phyloP scores from a whole-genome alignment of 192 early-diverging fungal species.

The Linnemannia exigua region DNA sequence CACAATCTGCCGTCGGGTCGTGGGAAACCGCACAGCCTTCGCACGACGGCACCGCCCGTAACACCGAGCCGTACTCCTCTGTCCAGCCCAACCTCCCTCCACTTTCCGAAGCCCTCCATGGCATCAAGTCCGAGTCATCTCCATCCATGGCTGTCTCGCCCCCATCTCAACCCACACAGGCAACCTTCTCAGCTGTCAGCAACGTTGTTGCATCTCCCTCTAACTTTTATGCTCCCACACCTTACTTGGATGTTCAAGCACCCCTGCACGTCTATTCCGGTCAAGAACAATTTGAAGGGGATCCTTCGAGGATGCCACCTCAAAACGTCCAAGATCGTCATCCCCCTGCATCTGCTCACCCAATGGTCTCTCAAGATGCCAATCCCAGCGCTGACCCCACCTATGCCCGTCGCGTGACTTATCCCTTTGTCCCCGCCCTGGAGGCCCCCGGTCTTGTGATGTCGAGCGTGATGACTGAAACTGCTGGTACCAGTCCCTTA shows the following conservation, averaged over 20 bases:
- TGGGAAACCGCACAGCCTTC: constrained; percentile 26
- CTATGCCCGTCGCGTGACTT: constrained; percentile 39
- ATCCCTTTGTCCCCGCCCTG: constrained; percentile 41
- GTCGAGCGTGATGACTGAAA: constrained; percentile 32
- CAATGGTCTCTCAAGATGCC: constrained; percentile 28
- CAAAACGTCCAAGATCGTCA: constrained; percentile 22
- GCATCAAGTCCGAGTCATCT: constrained; percentile 19
- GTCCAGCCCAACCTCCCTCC: constrained; percentile 42
- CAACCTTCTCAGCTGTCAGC: constrained; percentile 14
- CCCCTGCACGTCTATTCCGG: constrained; percentile 27
- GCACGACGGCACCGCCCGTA: constrained; percentile 10
- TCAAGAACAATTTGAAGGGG: constrained; percentile 27
- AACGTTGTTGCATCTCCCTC: constrained; percentile 31
- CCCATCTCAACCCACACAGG: constrained; percentile 23
- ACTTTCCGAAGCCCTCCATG: constrained; percentile 42
- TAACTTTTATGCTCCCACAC: constrained; percentile 31
- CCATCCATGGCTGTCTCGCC: constrained; percentile 36
- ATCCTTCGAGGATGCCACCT: constrained; percentile 19
- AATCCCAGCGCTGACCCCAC: background rate
- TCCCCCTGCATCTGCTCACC: background rate
- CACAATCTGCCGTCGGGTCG: background rate
- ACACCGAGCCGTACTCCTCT: constrained; percentile 6
- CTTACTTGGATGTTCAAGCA: constrained; percentile 43
- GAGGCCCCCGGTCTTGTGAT: constrained; percentile 32
- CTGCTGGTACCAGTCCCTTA: constrained; percentile 37